A percentile compares a stretch with the other conserved stretches of the same genome.
These are phyloP conservation scores for Fusarium gaditjirri DNA, from an alignment of 2,329 filamentous ascomycete genomes.

Conservation along the genomic window DNA sequence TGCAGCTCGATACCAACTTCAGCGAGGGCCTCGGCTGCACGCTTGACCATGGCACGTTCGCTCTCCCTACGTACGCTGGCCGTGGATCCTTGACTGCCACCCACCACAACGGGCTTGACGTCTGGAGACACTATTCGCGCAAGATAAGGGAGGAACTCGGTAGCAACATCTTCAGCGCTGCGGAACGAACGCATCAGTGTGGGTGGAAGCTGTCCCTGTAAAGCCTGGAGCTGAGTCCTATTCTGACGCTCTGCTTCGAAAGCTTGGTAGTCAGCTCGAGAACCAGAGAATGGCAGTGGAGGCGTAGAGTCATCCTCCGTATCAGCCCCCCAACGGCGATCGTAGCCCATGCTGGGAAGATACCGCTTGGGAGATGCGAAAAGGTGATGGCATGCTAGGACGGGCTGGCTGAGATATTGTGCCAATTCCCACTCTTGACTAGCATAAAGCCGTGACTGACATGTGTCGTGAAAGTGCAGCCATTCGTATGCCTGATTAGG, in stretches of 20 bases:
- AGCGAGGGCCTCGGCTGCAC: constrained; percentile 84
- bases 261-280: constrained; percentile 83
- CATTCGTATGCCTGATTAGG: constrained; percentile 91
- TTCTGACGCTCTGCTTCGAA: constrained; percentile 84
- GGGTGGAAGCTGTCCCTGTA: constrained; percentile 78
- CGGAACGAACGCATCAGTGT: constrained; percentile 81
- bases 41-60: constrained; percentile 82
- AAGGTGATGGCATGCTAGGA: constrained; percentile 89
- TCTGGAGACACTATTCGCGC: constrained; percentile 86
- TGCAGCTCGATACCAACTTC: constrained; percentile 85
- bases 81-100: constrained; percentile 71
- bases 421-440: constrained; percentile 93
- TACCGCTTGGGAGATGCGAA: constrained; percentile 79
- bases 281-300: constrained; percentile 80
- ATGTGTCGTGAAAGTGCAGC: constrained; percentile 90
- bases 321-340: constrained; percentile 58
- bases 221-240: constrained; percentile 74
- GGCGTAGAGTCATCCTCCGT: constrained; percentile 58
- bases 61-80: constrained; percentile 89
- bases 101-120: constrained; percentile 89
- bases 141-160: constrained; percentile 86
- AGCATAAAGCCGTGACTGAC: constrained; percentile 81
- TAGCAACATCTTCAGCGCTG: constrained; percentile 79
- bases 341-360: constrained; percentile 53
- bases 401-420: constrained; percentile 86